phyloP scores from a whole-genome alignment of 805 yeast genomes.

The Yamadazyma endophytica region DNA sequence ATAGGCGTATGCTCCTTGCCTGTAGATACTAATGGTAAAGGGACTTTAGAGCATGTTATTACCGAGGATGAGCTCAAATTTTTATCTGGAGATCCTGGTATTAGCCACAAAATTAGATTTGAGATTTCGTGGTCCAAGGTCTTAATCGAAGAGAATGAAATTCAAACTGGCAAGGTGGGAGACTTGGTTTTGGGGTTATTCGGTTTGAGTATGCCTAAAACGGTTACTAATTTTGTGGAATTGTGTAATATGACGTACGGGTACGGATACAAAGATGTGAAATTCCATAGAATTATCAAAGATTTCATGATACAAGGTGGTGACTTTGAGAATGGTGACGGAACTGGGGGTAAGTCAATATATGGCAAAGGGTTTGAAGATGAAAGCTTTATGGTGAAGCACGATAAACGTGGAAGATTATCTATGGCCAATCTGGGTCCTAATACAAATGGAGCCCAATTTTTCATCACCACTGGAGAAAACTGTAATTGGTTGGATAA shows the following conservation, averaged over 20 bases:
- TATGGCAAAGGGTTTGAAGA: slow-evolving; percentile 41
- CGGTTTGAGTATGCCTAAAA: slow-evolving; percentile 58
- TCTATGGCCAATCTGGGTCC: slow-evolving; percentile 80
- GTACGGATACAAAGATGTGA: slow-evolving; percentile 68
- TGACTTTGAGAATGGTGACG: slow-evolving; percentile 46
- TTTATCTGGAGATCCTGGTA: slow-evolving; percentile 42
- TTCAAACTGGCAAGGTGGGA: slow-evolving; percentile 25
- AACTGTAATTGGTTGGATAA: slow-evolving; percentile 58
- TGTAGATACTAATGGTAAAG: no score
- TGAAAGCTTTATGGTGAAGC: slow-evolving; percentile 64
- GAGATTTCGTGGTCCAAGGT: slow-evolving; percentile 28
- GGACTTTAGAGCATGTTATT: no score
- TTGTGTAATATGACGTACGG: slow-evolving; percentile 25
- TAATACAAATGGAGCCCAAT: slow-evolving; percentile 44
- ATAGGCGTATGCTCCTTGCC: no score
- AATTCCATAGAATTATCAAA: slow-evolving; percentile 37
- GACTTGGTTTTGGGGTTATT: slow-evolving; percentile 56
- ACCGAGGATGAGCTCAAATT: no score
- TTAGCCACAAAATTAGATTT: slow-evolving; percentile 45
- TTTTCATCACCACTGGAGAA: slow-evolving; percentile 34
- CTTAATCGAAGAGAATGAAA: slow-evolving; percentile 9
- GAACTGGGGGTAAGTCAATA: slow-evolving; percentile 83
- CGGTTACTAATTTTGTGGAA: slow-evolving; percentile 32
- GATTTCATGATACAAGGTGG: slow-evolving; percentile 41
- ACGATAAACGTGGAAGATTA: slow-evolving; percentile 70